These are phyloP conservation scores for Coprinopsis cinerea DNA, from an alignment of 768 basidiomycete species.

Conservation along the genomic window DNA sequence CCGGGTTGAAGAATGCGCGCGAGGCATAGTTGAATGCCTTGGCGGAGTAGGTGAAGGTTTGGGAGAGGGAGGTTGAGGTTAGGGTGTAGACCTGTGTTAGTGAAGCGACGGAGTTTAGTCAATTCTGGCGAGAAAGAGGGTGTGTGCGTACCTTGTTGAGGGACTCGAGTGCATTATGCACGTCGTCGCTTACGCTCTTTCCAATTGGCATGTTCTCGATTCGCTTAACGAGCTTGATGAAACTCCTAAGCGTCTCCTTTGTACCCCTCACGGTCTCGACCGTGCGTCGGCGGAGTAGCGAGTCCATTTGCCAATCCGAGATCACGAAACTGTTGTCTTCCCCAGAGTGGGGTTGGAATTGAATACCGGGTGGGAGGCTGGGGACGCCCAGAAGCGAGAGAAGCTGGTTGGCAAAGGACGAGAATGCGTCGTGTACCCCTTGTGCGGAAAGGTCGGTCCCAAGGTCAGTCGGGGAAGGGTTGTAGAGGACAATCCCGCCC, in stretches of 20 bases:
- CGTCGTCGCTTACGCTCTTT: conserved; percentile 65
- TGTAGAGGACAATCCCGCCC: conserved; percentile 82
- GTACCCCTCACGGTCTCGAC: conserved; percentile 63
- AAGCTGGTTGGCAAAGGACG: conserved; percentile 66
- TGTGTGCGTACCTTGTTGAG: conserved; percentile 58
- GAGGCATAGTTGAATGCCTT: conserved; percentile 63
- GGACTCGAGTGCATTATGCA: conserved; percentile 62
- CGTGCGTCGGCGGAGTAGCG: conserved; percentile 64
- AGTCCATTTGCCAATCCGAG: conserved; percentile 77
- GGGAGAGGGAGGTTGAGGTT: conserved; percentile 31
- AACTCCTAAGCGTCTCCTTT: conserved; percentile 74
- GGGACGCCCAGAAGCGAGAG: conserved; percentile 80
- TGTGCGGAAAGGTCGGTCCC: conserved; percentile 32
- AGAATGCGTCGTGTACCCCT: conserved; percentile 49
- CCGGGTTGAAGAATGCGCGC: conserved; percentile 93
- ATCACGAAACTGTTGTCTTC: conserved; percentile 28
- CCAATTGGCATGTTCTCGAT: conserved; percentile 93
- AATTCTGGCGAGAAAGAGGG: neutral
- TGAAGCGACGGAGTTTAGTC: conserved; percentile 1
- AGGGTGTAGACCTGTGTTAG: conserved; percentile 31
- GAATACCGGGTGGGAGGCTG: conserved; percentile 44
- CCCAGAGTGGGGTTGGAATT: conserved; percentile 16
- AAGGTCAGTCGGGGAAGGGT: conserved; percentile 37
- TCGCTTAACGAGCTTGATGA: conserved; percentile 75
- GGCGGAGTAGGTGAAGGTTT: conserved; percentile 54